phyloP scores from a whole-genome alignment of 345 rosid genomes.

The Nasturtium officinale region DNA sequence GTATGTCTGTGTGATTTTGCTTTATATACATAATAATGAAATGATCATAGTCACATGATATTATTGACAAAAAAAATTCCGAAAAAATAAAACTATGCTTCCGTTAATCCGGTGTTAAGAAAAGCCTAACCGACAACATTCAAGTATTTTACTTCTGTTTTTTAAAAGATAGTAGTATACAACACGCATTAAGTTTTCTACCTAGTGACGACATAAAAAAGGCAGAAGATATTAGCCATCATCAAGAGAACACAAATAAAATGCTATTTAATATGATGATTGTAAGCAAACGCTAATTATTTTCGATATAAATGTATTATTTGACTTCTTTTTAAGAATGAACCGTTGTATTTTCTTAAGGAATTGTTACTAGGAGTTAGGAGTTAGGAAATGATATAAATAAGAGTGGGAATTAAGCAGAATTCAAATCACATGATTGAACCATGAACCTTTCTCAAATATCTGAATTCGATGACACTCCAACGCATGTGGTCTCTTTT shows the following conservation, averaged over 20 bases:
- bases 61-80: not conserved
- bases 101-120: not conserved
- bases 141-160: constrained; percentile 21
- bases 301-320: not conserved
- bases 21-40: not conserved
- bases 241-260: not conserved
- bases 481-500: constrained; percentile 28
- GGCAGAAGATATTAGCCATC: not conserved
- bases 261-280: not conserved
- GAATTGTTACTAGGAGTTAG: not conserved
- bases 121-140: constrained; percentile 34
- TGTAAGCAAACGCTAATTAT: not conserved
- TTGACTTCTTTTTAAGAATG: not conserved
- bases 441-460: constrained; percentile 7
- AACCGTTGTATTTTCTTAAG: not conserved
- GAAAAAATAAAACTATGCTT: not conserved
- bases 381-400: not conserved
- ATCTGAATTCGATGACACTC: constrained; percentile 20
- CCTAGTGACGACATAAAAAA: not conserved
- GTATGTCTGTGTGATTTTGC: not conserved
- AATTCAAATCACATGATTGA: constrained; percentile 15
- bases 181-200: not conserved
- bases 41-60: not conserved
- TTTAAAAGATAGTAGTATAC: not conserved
- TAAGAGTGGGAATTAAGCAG: not conserved